phyloP scores from a whole-genome alignment of 2,329 filamentous ascomycete species.

The Penicillium sp. region DNA sequence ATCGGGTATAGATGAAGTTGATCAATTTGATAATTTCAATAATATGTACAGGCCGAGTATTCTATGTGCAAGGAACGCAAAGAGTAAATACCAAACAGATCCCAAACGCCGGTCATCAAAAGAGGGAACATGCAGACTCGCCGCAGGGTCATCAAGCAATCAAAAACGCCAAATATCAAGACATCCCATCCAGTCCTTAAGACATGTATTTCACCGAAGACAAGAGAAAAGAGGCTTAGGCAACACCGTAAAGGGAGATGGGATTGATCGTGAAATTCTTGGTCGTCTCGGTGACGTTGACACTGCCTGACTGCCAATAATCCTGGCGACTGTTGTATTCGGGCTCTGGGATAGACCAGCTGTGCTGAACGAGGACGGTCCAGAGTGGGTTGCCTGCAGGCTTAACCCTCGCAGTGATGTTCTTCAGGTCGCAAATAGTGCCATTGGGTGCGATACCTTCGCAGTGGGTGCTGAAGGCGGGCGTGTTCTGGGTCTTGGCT shows the following conservation, averaged over 20 bases:
- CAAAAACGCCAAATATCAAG: neutral
- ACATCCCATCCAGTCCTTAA: neutral
- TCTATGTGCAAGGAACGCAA: conserved; percentile 3
- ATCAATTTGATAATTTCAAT: neutral
- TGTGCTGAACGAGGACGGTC: conserved; percentile 27
- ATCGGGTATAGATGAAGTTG: neutral
- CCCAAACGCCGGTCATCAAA: conserved; percentile 7
- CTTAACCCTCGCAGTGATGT: conserved; percentile 21
- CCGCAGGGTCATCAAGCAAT: neutral
- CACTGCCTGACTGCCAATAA: conserved; percentile 15
- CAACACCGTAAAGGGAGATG: conserved; percentile 23
- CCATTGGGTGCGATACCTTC: conserved; percentile 22
- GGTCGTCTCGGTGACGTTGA: conserved; percentile 22
- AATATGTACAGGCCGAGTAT: conserved; percentile 1
- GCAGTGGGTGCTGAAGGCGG: conserved; percentile 35
- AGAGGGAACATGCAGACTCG: neutral
- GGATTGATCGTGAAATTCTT: conserved; percentile 19
- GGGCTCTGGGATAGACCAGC: conserved; percentile 21
- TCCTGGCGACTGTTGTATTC: conserved; percentile 8
- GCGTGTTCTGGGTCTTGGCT: conserved; percentile 24
- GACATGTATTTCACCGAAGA: neutral
- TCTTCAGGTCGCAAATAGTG: conserved; percentile 25
- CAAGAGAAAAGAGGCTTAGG: conserved; percentile 14
- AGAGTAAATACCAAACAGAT: neutral
- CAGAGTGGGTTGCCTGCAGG: conserved; percentile 20